Base-by-base conservation (phyloP, 257 asterid species). In the Striga asiatica region DNA sequence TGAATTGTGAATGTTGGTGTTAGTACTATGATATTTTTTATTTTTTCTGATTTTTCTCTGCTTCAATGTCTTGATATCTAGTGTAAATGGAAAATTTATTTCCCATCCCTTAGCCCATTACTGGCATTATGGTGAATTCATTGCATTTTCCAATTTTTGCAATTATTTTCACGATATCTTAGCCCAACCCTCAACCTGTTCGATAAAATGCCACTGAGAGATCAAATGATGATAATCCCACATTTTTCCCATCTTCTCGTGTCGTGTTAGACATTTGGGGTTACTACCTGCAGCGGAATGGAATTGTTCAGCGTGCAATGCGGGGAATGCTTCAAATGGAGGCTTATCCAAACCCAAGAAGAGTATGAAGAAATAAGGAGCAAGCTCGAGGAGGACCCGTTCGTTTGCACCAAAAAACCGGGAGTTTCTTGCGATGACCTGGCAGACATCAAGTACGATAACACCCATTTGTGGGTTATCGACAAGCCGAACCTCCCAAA, bases 401-500 rank as follows among this genome's bases (percentile, higher is more conserved):
- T 81, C 51, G 28, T 38, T 21, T 84, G 88, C 76, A 43, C 63
- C 68, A 71, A 62, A 29, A 65, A 56, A 6, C 60, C 58, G 1
- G 18, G 29, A 4, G 20, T 54, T 68, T 56, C 74, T 19, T 84
- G 94, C 46, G 50, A 65, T 3, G 82, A 74, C 25, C 81, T 75
- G 1, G 55, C 71, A 5, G 85, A 81, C 50, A 58, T 84, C n/a
- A 79, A 74, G 61, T 62, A 49, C 18, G 71, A 71, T 45, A 52
- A 62, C 27, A 21, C 78, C 3, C 65, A 79, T 17, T 53, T 49
- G 17, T 85, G 93, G 95, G 81, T 61, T 24, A 63, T 66, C 1
- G 86, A 85, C 74, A 75, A 61, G 66, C 93, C 85, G 20, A 75
- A 72, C 38, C 18, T 71, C 12, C 93, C 93, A 0, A 76, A 70